These are phyloP conservation scores for Letharia columbiana DNA, from an alignment of 495 filamentous ascomycete species.

Conservation along the genomic window DNA sequence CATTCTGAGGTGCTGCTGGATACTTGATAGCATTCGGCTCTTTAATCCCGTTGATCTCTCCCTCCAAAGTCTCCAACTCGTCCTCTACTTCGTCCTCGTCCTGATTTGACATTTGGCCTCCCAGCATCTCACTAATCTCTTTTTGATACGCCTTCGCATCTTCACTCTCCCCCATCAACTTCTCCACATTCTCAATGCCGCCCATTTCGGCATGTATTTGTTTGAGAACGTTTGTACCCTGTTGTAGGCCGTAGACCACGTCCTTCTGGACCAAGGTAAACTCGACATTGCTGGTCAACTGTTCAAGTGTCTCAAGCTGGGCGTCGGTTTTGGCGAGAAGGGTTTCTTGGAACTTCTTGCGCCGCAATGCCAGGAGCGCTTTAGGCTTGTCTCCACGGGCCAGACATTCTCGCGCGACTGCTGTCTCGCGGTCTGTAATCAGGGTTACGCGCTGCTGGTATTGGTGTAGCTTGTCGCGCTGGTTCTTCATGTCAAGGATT, in stretches of 20 bases:
- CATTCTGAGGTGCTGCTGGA: slow-evolving; percentile 54
- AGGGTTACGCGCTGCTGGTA: slow-evolving; percentile 83
- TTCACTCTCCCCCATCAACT: slow-evolving; percentile 81
- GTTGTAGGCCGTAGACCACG: slow-evolving; percentile 82
- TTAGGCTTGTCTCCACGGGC: slow-evolving; percentile 62
- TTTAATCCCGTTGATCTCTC: slow-evolving; percentile 47
- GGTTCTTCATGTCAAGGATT: slow-evolving; percentile 93
- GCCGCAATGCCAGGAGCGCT: slow-evolving; percentile 80
- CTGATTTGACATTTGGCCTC: slow-evolving; percentile 73
- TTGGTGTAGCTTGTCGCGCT: slow-evolving; percentile 91
- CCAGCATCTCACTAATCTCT: slow-evolving; percentile 88
- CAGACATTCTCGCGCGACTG: slow-evolving; percentile 74
- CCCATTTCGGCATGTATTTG: slow-evolving; percentile 96
- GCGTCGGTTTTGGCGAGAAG: slow-evolving; percentile 82
- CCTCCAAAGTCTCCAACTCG: slow-evolving; percentile 73
- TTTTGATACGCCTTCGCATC: slow-evolving; percentile 83
- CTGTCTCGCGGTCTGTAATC: slow-evolving; percentile 74
- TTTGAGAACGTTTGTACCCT: slow-evolving; percentile 80
- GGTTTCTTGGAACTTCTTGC: slow-evolving; percentile 94
- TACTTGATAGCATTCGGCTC: slow-evolving; percentile 26
- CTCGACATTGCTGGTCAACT: slow-evolving; percentile 75
- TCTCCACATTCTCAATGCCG: slow-evolving; percentile 84
- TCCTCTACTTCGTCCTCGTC: slow-evolving; percentile 98
- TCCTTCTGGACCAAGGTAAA: slow-evolving; percentile 95
- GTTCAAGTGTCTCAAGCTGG: slow-evolving; percentile 81